Percentiles rank a stretch among this genome's conserved stretches.
Evolutionary conservation across 768 basidiomycete genomes (phyloP).

Genomic region (Pisolithus marmoratus): DNA sequence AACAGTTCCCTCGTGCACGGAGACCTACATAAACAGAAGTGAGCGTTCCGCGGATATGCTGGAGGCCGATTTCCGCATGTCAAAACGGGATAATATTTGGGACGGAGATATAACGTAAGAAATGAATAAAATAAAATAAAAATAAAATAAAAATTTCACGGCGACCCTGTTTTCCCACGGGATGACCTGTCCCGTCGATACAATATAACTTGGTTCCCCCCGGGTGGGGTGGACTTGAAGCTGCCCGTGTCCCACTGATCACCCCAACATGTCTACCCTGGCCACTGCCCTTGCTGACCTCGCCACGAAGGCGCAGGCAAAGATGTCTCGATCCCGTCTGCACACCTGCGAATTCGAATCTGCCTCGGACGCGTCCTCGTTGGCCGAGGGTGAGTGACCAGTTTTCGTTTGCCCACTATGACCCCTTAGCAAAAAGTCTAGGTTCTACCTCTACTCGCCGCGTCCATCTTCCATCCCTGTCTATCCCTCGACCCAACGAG

Average conservation of each 20-base stretch:
- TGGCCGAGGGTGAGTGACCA: constrained; percentile 12
- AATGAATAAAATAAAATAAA: neutral
- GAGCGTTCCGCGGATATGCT: constrained; percentile 8
- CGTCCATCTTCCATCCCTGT: constrained; percentile 11
- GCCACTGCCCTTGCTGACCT: constrained; percentile 20
- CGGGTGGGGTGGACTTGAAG: neutral
- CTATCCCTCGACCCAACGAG: constrained; percentile 43
- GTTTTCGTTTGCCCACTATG: neutral
- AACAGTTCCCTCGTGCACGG: too few relatives aligned
- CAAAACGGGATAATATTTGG: too few relatives aligned
- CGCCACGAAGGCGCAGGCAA: constrained; percentile 22
- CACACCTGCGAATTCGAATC: constrained; percentile 6
- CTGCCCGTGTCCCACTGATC: too few relatives aligned
- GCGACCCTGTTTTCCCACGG: constrained; percentile 17
- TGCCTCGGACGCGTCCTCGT: constrained; percentile 14
- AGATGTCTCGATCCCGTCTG: constrained; percentile 5
- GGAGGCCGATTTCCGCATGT: too few relatives aligned
- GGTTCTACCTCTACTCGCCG: constrained; percentile 16
- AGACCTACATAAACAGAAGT: too few relatives aligned
- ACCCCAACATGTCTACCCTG: constrained; percentile 25
- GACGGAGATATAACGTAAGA: too few relatives aligned
- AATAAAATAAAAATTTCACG: neutral
- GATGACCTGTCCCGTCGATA: constrained; percentile 8
- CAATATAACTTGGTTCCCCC: constrained; percentile 25
- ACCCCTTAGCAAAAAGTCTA: constrained; percentile 2